Evolutionary conservation across 2,329 filamentous ascomycete genomes (phyloP).

Genomic region (Raffaelea arxii): DNA sequence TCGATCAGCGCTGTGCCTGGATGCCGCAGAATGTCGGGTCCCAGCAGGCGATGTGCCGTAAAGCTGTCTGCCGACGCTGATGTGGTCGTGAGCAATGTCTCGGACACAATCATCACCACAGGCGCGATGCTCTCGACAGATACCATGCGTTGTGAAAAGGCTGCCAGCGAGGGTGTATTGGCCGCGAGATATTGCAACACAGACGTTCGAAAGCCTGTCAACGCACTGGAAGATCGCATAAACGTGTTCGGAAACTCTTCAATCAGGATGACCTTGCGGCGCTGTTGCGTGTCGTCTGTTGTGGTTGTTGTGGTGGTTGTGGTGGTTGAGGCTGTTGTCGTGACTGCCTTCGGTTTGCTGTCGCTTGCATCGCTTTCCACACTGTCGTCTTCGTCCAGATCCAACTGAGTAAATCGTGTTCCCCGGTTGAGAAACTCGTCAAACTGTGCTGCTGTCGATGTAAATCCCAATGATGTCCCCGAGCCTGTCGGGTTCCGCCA

Average conservation of each 20-base stretch:
- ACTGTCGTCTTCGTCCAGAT: conserved; percentile 16
- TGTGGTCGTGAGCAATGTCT: conserved; percentile 77
- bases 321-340: too few species aligned
- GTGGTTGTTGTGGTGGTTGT: too few species aligned
- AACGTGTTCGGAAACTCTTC: conserved; percentile 79
- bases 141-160: conserved; percentile 25
- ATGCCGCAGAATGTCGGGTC: conserved; percentile 76
- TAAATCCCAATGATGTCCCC: conserved; percentile 42
- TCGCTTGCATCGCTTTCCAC: conserved; percentile 18
- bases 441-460: conserved; percentile 71
- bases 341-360: neutral
- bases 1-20: conserved; percentile 72
- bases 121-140: conserved; percentile 48
- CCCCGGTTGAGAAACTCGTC: conserved; percentile 83
- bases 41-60: conserved; percentile 81
- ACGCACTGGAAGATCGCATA: conserved; percentile 50
- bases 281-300: neutral
- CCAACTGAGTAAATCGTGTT: conserved; percentile 59
- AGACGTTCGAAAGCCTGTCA: conserved; percentile 64
- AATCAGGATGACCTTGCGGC: conserved; percentile 54
- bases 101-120: conserved; percentile 82
- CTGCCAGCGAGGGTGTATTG: conserved; percentile 47
- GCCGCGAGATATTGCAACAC: conserved; percentile 66
- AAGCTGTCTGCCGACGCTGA: conserved; percentile 83
- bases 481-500: conserved; percentile 77